Conservation (phyloP, 257 asterid species). For the Rhazya stricta region DNA sequence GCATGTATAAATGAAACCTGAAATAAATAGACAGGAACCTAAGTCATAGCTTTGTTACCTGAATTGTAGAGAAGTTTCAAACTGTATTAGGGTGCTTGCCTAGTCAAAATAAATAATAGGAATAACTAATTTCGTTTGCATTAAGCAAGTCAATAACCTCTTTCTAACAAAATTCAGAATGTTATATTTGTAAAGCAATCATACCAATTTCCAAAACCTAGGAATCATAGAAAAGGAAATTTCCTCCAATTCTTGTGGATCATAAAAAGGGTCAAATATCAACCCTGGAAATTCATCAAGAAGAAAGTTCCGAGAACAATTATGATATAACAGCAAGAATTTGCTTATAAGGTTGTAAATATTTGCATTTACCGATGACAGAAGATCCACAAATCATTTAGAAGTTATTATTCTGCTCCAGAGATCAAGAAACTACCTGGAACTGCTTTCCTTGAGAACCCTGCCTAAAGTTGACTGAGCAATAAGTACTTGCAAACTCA, state of each 20-base stretch:
- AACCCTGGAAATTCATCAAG: background rate
- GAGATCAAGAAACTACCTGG: slow-evolving; percentile 46
- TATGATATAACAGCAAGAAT: background rate
- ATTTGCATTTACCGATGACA: background rate
- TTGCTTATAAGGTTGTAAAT: background rate
- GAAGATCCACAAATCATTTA: background rate
- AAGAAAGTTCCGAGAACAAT: background rate
- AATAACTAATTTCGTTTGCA: background rate
- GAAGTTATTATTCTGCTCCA: background rate
- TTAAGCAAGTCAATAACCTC: background rate
- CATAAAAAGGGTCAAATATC: background rate
- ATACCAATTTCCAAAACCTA: background rate
- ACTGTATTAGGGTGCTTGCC: background rate
- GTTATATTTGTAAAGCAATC: background rate
- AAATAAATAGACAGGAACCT: background rate
- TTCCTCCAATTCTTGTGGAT: background rate
- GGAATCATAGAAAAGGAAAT: background rate
- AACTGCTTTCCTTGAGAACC: slow-evolving; percentile 65
- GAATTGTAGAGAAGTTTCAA: background rate
- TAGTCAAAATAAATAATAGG: background rate
- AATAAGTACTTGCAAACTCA: slow-evolving; percentile 82
- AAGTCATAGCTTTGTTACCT: background rate
- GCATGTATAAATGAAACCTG: background rate
- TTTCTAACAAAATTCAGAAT: background rate
- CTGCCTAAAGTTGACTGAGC: slow-evolving; percentile 47